phyloP scores from a whole-genome alignment of 2,329 filamentous ascomycete species.

The Curvularia verruculosa region DNA sequence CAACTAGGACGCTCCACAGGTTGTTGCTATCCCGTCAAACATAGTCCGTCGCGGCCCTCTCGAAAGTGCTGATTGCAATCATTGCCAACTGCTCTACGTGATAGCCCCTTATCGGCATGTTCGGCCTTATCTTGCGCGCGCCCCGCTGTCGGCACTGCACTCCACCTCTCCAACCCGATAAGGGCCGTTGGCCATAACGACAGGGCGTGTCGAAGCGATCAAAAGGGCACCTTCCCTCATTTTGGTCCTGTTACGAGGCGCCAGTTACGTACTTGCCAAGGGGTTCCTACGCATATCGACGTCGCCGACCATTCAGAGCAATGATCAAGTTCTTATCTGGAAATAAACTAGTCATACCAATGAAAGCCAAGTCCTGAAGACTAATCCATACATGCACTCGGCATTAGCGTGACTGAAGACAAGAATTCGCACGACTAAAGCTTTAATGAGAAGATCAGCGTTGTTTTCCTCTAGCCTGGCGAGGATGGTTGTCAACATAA shows the following conservation, averaged over 20 bases:
- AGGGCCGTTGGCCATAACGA: background rate
- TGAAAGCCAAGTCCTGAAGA: background rate
- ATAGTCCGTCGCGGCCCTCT: background rate
- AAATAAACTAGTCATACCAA: background rate
- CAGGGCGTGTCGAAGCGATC: conserved; percentile 3
- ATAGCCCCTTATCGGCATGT: background rate
- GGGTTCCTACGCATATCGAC: background rate
- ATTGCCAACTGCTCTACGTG: background rate
- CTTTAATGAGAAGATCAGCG: background rate
- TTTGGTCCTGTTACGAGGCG: background rate
- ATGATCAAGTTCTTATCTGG: conserved; percentile 7
- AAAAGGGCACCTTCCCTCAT: background rate
- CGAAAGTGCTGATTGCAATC: background rate
- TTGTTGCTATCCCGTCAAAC: background rate
- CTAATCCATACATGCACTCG: background rate
- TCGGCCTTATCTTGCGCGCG: conserved; percentile 1
- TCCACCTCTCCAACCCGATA: conserved; percentile 11
- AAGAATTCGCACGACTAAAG: background rate
- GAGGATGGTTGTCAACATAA: background rate
- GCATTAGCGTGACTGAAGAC: background rate
- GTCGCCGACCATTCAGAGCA: conserved; percentile 2
- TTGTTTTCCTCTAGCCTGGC: background rate
- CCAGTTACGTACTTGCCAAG: conserved; percentile 6
- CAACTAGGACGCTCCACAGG: background rate
- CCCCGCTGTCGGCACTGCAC: conserved; percentile 2